Conservation (phyloP, 805 yeast species). For the Cephaloascus albidus region DNA sequence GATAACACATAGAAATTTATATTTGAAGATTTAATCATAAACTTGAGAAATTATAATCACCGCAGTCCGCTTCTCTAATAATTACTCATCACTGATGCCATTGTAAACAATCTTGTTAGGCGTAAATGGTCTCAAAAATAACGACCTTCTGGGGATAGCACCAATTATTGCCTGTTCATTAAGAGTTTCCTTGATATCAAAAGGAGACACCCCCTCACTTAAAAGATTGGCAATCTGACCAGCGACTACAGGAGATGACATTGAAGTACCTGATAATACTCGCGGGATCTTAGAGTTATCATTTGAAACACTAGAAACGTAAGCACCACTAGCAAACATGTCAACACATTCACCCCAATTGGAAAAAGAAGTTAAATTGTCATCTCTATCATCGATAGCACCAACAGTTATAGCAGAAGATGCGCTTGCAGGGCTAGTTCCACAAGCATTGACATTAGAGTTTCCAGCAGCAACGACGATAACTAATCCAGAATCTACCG, state of each 20-base stretch:
- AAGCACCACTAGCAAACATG: constrained; percentile 74
- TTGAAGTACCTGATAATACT: constrained; percentile 64
- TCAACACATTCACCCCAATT: constrained; percentile 94
- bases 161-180: constrained; percentile 37
- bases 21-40: no score
- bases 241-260: constrained; percentile 71
- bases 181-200: constrained; percentile 30
- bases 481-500: constrained; percentile 60
- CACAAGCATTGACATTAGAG: constrained; percentile 67
- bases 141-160: constrained; percentile 34
- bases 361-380: constrained; percentile 67
- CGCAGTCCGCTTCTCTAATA: no score
- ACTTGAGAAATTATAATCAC: no score
- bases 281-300: constrained; percentile 15
- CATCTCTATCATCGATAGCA: constrained; percentile 71
- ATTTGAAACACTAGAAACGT: constrained; percentile 47
- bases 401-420: constrained; percentile 71
- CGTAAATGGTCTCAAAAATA: constrained; percentile 39
- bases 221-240: constrained; percentile 53
- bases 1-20: no score
- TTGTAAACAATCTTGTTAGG: constrained; percentile 48
- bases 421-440: constrained; percentile 81
- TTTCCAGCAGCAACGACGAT: constrained; percentile 87
- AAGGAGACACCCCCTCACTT: constrained; percentile 37
- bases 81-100: constrained; percentile 14